Percentiles rank a stretch among this genome's conserved stretches.
Conservation (phyloP, 2,329 filamentous ascomycete genomes). For the Blastomyces gilchristii region DNA sequence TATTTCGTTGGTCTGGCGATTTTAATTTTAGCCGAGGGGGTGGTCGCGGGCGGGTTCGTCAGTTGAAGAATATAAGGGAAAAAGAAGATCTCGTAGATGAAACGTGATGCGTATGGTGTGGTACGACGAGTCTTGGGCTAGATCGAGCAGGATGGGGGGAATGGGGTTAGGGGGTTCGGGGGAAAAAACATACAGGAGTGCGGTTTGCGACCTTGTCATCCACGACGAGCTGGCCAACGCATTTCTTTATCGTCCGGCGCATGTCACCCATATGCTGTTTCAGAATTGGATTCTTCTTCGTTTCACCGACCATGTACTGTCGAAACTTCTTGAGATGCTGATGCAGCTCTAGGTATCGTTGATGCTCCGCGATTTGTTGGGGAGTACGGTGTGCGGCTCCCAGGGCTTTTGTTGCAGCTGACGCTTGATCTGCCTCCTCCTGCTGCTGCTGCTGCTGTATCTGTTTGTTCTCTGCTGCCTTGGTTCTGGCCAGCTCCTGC, state of each 20-base stretch:
- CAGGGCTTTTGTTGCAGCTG: conserved; percentile 13
- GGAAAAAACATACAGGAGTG: conserved; percentile 39
- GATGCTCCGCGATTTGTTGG: conserved; percentile 36
- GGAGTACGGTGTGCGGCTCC: conserved; percentile 23
- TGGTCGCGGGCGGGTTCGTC: conserved; percentile 3
- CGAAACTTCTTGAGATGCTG: conserved; percentile 54
- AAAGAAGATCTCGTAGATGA: neutral
- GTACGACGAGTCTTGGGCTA: neutral
- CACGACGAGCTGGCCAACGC: conserved; percentile 59
- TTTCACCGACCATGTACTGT: conserved; percentile 44
- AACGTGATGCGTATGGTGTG: neutral
- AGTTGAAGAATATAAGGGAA: conserved; percentile 12
- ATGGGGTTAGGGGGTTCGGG: neutral
- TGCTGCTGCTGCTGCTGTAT: conserved; percentile 21
- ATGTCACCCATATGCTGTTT: conserved; percentile 61
- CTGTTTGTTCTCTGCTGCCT: conserved; percentile 21
- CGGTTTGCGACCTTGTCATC: conserved; percentile 54
- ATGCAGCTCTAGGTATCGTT: conserved; percentile 50
- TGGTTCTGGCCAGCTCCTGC: conserved; percentile 22
- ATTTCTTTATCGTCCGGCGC: conserved; percentile 59
- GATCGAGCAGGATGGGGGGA: neutral
- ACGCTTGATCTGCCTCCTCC: conserved; percentile 18
- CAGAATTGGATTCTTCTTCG: conserved; percentile 46
- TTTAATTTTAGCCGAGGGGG: neutral
- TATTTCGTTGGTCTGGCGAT: conserved; percentile 40